Percentiles rank a stretch among this genome's conserved stretches.
Evolutionary conservation across 306 rosid genomes (phyloP).

Genomic region (Morella rubra): DNA sequence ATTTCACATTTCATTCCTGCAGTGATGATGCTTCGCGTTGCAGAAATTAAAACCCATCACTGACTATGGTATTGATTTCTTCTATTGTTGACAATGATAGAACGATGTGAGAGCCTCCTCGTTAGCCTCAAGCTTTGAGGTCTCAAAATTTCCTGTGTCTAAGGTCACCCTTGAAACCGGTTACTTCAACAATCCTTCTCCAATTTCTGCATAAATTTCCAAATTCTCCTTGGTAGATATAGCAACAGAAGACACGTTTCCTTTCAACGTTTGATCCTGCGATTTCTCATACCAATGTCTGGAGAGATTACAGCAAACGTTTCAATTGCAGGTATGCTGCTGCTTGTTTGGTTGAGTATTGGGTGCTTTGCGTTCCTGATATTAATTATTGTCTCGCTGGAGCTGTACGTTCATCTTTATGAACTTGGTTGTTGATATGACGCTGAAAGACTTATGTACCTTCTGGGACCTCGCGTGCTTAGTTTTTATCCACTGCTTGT

Average conservation of each 20-base stretch:
- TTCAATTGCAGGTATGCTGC: too few species aligned
- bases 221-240: conserved; percentile 31
- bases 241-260: conserved; percentile 23
- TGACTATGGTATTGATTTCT: not conserved
- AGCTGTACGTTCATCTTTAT: too few species aligned
- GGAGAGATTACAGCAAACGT: too few species aligned
- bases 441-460: too few species aligned
- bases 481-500: too few species aligned
- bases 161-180: conserved; percentile 28
- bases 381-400: too few species aligned
- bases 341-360: too few species aligned
- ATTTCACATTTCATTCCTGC: not conserved
- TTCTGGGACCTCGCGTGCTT: too few species aligned
- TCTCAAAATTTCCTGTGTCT: conserved; percentile 18
- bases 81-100: not conserved
- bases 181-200: conserved; percentile 21
- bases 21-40: not conserved
- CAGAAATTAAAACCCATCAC: not conserved
- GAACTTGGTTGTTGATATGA: too few species aligned
- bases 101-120: conserved; percentile 21
- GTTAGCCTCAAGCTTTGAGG: conserved; percentile 16
- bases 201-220: conserved; percentile 19
- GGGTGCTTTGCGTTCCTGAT: too few species aligned
- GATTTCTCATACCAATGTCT: not conserved
- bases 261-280: conserved; percentile 26